Conservation (phyloP, 192 early-diverging fungal genomes). For the Coemansia sp. region DNA sequence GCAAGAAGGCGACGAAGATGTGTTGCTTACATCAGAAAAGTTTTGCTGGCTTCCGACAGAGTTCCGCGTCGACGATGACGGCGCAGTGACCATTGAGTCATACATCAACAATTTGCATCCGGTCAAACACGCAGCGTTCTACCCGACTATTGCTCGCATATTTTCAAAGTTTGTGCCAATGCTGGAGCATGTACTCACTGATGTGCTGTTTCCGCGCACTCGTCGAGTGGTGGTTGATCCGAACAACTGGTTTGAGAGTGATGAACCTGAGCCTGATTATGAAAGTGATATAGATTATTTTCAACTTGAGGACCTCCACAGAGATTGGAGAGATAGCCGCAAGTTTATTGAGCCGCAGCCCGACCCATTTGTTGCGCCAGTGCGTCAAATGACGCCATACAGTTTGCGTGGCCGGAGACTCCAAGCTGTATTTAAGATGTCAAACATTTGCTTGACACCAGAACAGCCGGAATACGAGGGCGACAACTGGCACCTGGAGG, state of each 20-base stretch:
- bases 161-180: conserved; percentile 62
- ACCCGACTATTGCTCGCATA: conserved; percentile 53
- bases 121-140: conserved; percentile 48
- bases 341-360: conserved; percentile 37
- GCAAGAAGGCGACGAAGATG: background rate
- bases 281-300: conserved; percentile 18
- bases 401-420: conserved; percentile 43
- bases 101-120: conserved; percentile 81
- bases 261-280: conserved; percentile 10
- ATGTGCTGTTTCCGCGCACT: conserved; percentile 13
- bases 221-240: conserved; percentile 10
- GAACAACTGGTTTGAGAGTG: conserved; percentile 20
- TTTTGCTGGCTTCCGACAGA: conserved; percentile 68
- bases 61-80: conserved; percentile 55
- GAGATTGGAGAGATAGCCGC: conserved; percentile 16
- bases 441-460: conserved; percentile 65
- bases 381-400: conserved; percentile 19
- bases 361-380: conserved; percentile 38
- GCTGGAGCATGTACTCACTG: conserved; percentile 60
- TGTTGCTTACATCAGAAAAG: background rate
- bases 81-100: conserved; percentile 49
- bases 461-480: conserved; percentile 61
- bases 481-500: conserved; percentile 65
- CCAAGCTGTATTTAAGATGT: conserved; percentile 74
- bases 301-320: conserved; percentile 11